Conservation (phyloP, 2,329 filamentous ascomycete genomes). For the Talaromyces marneffei region DNA sequence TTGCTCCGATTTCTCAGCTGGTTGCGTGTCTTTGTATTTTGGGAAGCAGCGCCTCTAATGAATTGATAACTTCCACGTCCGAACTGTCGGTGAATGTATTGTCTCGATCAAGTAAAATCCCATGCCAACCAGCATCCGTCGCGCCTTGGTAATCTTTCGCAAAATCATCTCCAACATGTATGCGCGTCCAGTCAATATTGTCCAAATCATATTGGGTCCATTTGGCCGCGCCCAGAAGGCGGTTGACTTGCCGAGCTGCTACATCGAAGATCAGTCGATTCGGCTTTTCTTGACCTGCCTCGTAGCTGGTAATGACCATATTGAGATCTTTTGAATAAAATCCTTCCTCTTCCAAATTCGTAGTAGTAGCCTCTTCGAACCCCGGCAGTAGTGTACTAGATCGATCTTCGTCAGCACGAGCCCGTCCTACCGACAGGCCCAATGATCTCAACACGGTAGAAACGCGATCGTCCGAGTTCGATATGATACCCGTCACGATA, state of each 20-base stretch:
- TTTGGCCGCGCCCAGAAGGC: constrained; percentile 11
- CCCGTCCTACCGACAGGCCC: constrained; percentile 33
- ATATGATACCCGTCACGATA: constrained; percentile 39
- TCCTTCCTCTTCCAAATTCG: background rate
- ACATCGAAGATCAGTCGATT: constrained; percentile 35
- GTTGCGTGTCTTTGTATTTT: background rate
- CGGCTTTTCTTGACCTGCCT: constrained; percentile 43
- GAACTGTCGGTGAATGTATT: background rate
- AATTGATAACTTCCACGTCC: constrained; percentile 5
- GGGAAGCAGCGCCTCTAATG: constrained; percentile 12
- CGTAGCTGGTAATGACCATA: constrained; percentile 43
- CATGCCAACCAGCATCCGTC: constrained; percentile 34
- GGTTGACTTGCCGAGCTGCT: constrained; percentile 28
- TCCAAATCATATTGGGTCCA: background rate
- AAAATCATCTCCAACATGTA: constrained; percentile 44
- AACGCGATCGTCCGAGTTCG: constrained; percentile 44
- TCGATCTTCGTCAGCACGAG: constrained; percentile 27
- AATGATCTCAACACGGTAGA: constrained; percentile 35
- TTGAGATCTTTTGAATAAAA: constrained; percentile 32
- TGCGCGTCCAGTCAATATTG: constrained; percentile 22
- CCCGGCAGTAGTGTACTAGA: constrained; percentile 24
- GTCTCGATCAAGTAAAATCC: constrained; percentile 28
- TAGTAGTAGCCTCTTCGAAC: constrained; percentile 18
- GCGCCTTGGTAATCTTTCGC: constrained; percentile 39
- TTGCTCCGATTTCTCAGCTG: background rate